phyloP scores from a whole-genome alignment of 352 stramenopile species.

The Globisporangium nunn region DNA sequence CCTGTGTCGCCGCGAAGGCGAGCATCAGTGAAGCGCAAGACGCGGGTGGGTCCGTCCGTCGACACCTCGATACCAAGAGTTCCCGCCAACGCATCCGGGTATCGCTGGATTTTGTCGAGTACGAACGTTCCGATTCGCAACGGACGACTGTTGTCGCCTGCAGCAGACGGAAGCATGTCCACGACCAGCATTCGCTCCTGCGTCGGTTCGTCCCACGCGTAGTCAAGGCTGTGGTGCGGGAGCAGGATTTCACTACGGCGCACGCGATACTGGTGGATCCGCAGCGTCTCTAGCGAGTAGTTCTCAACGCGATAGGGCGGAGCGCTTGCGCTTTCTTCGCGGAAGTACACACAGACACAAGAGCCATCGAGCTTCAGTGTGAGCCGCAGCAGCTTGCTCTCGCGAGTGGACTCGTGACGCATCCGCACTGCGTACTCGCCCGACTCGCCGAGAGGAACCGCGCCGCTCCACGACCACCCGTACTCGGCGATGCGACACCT shows the following conservation, averaged over 20 bases:
- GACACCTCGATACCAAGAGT: conserved; percentile 78
- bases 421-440: conserved; percentile 80
- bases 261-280: conserved; percentile 77
- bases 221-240: conserved; percentile 81
- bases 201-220: conserved; percentile 85
- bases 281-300: conserved; percentile 84
- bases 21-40: conserved; percentile 80
- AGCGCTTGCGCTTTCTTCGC: conserved; percentile 66
- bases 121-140: conserved; percentile 78
- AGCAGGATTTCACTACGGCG: conserved; percentile 80
- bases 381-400: conserved; percentile 72
- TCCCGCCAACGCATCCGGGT: conserved; percentile 65
- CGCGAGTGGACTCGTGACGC: conserved; percentile 73
- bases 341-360: conserved; percentile 77
- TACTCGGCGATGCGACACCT: conserved; percentile 63
- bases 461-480: conserved; percentile 82
- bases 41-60: conserved; percentile 82
- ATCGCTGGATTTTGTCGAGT: conserved; percentile 76
- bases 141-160: conserved; percentile 80
- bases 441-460: conserved; percentile 64
- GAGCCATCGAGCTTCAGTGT: conserved; percentile 71
- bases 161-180: conserved; percentile 83
- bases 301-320: conserved; percentile 86
- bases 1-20: conserved; percentile 44
- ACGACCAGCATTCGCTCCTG: conserved; percentile 75